Conservation (phyloP, 2,329 filamentous ascomycete genomes). For the Rugonectria rugulosa region DNA sequence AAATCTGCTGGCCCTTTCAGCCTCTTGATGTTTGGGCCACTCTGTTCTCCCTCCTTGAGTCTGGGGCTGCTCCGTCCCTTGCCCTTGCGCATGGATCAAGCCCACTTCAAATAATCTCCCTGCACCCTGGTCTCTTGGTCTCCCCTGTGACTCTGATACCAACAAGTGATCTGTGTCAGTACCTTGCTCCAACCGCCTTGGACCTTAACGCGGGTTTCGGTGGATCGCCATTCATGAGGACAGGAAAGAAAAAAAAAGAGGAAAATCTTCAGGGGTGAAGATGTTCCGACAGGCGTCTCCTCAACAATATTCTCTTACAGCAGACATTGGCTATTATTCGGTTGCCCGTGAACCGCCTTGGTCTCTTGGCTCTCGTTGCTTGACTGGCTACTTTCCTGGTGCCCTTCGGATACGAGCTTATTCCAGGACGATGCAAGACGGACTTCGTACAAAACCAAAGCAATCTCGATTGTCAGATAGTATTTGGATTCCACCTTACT, state of each 20-base stretch:
- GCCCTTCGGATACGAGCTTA: too few relatives aligned
- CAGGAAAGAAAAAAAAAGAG: slow-evolving; percentile 23
- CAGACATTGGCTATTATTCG: slow-evolving; percentile 11
- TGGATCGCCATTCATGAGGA: slow-evolving; percentile 35
- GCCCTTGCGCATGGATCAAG: slow-evolving; percentile 26
- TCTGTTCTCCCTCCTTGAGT: slow-evolving; percentile 27
- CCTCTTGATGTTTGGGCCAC: slow-evolving; percentile 6
- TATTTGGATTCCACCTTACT: neutral
- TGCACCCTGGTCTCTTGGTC: slow-evolving; percentile 27
- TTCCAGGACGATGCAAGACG: too few relatives aligned
- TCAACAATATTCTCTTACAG: slow-evolving; percentile 7
- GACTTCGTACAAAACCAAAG: slow-evolving; percentile 17
- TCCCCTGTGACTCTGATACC: slow-evolving; percentile 31
- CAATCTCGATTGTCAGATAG: slow-evolving; percentile 11
- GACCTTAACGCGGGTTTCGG: slow-evolving; percentile 25
- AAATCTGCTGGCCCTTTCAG: slow-evolving; percentile 20
- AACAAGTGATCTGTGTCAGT: slow-evolving; percentile 35
- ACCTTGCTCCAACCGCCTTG: slow-evolving; percentile 33
- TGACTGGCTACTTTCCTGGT: too few relatives aligned
- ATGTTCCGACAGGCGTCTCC: slow-evolving; percentile 31
- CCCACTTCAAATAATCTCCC: slow-evolving; percentile 29
- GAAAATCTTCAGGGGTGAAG: slow-evolving; percentile 30
- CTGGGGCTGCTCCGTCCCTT: slow-evolving; percentile 32
- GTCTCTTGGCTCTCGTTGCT: too few relatives aligned
- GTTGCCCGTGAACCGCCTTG: slow-evolving; percentile 16